Percentiles rank a stretch among this genome's conserved stretches.
phyloP scores from a whole-genome alignment of 352 stramenopile species.

The Globisporangium spinosum region DNA sequence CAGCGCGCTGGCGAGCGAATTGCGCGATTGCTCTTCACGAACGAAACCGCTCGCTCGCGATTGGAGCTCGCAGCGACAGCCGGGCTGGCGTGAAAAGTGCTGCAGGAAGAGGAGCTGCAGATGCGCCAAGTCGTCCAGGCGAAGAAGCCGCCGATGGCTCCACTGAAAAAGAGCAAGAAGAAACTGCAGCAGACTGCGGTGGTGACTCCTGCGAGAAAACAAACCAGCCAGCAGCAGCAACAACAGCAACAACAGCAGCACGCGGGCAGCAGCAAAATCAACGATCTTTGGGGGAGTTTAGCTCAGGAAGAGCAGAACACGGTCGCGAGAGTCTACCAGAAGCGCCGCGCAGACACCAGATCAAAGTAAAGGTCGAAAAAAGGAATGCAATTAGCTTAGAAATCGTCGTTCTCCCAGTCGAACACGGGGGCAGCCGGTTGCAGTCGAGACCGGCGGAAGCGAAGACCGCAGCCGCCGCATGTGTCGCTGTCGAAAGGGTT shows the following conservation, averaged over 20 bases:
- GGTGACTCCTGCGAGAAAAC: background rate
- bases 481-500: slow-evolving; percentile 54
- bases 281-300: slow-evolving; percentile 20
- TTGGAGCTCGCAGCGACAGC: slow-evolving; percentile 18
- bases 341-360: slow-evolving; percentile 10
- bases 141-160: slow-evolving; percentile 9
- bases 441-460: slow-evolving; percentile 57
- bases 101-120: slow-evolving; percentile 52
- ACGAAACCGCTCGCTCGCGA: background rate
- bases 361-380: background rate
- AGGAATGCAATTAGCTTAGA: slow-evolving; percentile 22
- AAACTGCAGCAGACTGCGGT: background rate
- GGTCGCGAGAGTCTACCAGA: slow-evolving; percentile 15
- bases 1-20: background rate
- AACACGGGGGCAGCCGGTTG: slow-evolving; percentile 31
- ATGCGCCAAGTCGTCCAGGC: slow-evolving; percentile 25
- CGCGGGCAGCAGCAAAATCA: slow-evolving; percentile 14
- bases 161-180: slow-evolving; percentile 5
- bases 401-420: slow-evolving; percentile 47
- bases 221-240: background rate
- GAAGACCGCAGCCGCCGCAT: slow-evolving; percentile 66
- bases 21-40: slow-evolving; percentile 9
- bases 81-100: slow-evolving; percentile 36
- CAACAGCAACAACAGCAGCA: background rate
- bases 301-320: slow-evolving; percentile 22